These are phyloP conservation scores for Xylaria polymorpha DNA, from an alignment of 2,329 filamentous ascomycete species.

Conservation along the genomic window DNA sequence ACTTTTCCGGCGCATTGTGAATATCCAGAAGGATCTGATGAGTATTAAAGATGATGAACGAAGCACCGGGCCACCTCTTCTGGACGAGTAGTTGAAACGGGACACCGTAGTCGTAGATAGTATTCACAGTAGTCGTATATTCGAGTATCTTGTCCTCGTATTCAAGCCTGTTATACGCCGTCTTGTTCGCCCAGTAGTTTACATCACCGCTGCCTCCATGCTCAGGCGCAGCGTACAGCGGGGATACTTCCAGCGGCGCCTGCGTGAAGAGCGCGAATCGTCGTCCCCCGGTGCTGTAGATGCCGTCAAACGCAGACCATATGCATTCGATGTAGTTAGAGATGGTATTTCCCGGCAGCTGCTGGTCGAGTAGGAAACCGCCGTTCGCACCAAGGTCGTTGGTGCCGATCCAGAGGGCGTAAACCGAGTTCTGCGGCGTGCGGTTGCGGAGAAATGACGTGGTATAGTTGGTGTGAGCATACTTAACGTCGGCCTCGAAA, in stretches of 20 bases:
- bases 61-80: constrained; percentile 66
- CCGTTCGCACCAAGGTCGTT: constrained; percentile 75
- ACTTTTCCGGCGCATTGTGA: constrained; percentile 67
- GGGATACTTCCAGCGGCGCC: constrained; percentile 73
- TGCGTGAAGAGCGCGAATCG: constrained; percentile 79
- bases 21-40: constrained; percentile 74
- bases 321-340: constrained; percentile 75
- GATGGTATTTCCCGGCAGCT: constrained; percentile 67
- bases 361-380: constrained; percentile 74
- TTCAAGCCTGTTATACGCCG: constrained; percentile 60
- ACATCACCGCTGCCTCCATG: constrained; percentile 56
- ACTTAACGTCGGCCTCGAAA: constrained; percentile 62
- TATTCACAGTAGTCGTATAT: constrained; percentile 63
- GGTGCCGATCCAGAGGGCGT: constrained; percentile 83
- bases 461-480: constrained; percentile 39
- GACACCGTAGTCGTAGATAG: constrained; percentile 61
- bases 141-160: constrained; percentile 61
- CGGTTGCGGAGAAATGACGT: constrained; percentile 58
- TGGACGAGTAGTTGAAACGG: constrained; percentile 58
- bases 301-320: constrained; percentile 68
- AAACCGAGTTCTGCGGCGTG: constrained; percentile 71
- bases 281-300: constrained; percentile 74
- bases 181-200: constrained; percentile 61
- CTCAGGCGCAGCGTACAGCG: constrained; percentile 68
- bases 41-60: constrained; percentile 74